phyloP scores from a whole-genome alignment of 352 stramenopile genomes.

The Pythium rhizo-oryzae region DNA sequence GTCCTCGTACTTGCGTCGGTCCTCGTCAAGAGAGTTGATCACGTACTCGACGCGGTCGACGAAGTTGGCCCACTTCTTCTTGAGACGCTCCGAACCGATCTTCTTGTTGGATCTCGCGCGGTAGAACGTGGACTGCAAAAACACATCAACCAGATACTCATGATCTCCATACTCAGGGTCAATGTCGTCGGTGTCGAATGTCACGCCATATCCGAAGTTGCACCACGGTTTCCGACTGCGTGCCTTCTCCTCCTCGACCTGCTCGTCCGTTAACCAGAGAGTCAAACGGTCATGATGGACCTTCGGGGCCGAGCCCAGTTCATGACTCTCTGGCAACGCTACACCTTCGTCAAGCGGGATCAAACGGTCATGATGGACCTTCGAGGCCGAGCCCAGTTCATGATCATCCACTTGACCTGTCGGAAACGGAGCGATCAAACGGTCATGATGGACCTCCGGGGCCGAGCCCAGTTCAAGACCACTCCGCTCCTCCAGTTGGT shows the following conservation, averaged over 20 bases:
- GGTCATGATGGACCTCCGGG: conserved; percentile 7
- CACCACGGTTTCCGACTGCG: not conserved
- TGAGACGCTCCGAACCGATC: not conserved
- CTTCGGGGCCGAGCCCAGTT: not conserved
- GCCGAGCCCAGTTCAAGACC: not conserved
- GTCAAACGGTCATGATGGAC: not conserved
- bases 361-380: conserved; percentile 9
- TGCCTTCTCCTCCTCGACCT: conserved; percentile 10
- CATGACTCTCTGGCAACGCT: not conserved
- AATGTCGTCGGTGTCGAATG: too few relatives aligned
- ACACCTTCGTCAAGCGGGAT: conserved; percentile 2
- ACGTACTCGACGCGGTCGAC: not conserved
- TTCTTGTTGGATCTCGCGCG: conserved; percentile 14
- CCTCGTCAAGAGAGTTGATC: conserved; percentile 8
- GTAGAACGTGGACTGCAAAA: conserved; percentile 13
- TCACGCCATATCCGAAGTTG: not conserved
- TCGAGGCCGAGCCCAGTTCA: not conserved
- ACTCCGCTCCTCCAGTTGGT: not conserved
- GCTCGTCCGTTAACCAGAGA: conserved; percentile 13
- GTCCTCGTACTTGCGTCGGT: conserved; percentile 9
- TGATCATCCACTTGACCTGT: not conserved
- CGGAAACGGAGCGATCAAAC: not conserved
- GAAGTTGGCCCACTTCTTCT: conserved; percentile 5
- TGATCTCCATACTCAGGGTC: conserved; percentile 9
- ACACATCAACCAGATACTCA: conserved; percentile 13